Evolutionary conservation across 2,329 filamentous ascomycete species (phyloP).

Genomic region (Lasiodiplodia theobromae): DNA sequence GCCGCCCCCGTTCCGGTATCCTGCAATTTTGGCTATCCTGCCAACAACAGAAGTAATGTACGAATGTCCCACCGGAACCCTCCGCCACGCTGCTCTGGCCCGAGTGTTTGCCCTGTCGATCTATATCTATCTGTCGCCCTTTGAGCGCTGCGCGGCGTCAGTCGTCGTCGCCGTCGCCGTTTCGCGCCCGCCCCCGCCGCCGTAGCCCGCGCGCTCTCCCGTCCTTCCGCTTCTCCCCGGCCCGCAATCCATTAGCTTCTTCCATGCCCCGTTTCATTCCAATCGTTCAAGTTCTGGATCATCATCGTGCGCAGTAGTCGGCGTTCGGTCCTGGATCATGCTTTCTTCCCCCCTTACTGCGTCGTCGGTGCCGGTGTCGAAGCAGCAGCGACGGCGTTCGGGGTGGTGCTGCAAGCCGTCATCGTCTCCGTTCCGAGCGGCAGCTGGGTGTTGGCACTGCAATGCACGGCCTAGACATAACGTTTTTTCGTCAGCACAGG

Average conservation of each 20-base stretch:
- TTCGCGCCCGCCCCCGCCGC: neutral
- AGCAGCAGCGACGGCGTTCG: neutral
- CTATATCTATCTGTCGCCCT: constrained; percentile 7
- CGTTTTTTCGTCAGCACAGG: constrained; percentile 9
- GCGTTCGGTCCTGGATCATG: neutral
- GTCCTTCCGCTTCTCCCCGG: neutral
- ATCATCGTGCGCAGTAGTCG: neutral
- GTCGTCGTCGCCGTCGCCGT: no score
- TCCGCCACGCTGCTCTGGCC: neutral
- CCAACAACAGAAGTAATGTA: neutral
- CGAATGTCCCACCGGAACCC: neutral
- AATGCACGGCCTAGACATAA: constrained; percentile 12
- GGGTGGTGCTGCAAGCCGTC: constrained; percentile 5
- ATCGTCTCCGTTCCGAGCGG: constrained; percentile 19
- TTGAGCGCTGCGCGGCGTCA: neutral
- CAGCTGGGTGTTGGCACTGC: constrained; percentile 4
- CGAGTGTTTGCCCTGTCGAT: constrained; percentile 7
- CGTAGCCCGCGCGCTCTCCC: neutral
- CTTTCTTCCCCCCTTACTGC: neutral
- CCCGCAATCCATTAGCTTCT: neutral
- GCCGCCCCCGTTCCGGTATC: neutral
- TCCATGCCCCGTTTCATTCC: no score
- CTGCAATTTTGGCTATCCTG: constrained; percentile 6
- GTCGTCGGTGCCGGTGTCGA: neutral
- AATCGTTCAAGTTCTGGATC: no score